Percentiles rank a stretch among this genome's conserved stretches.
Evolutionary conservation across 768 basidiomycete genomes (phyloP).

Genomic region (Brasilioporus rufonigricans): DNA sequence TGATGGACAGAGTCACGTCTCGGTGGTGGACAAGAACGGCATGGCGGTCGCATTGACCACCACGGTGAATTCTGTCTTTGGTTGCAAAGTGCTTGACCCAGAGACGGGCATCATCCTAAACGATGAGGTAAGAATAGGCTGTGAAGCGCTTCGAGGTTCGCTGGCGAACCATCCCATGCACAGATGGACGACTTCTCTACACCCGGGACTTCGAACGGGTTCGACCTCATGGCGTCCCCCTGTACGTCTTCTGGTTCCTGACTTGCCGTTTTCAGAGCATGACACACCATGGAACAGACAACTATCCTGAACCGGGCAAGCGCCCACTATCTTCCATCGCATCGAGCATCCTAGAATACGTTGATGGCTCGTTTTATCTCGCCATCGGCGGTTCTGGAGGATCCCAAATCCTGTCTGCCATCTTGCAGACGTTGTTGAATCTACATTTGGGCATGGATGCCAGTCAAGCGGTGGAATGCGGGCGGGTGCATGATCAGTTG

Average conservation of each 20-base stretch:
- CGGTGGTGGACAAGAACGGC: constrained; percentile 77
- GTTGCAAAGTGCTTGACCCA: constrained; percentile 82
- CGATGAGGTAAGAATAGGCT: constrained; percentile 58
- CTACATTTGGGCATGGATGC: constrained; percentile 76
- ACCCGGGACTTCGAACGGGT: constrained; percentile 80
- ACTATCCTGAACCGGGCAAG: constrained; percentile 86
- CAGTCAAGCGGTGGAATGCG: constrained; percentile 78
- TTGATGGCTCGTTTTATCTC: constrained; percentile 68
- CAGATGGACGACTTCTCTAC: constrained; percentile 92
- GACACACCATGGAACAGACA: constrained; percentile 47
- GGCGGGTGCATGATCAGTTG: constrained; percentile 84
- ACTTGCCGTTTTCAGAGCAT: not conserved
- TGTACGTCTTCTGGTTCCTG: constrained; percentile 42
- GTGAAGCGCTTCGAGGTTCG: not conserved
- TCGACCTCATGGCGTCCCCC: constrained; percentile 79
- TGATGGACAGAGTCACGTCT: constrained; percentile 70
- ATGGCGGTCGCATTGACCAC: constrained; percentile 87
- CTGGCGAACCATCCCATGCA: not conserved
- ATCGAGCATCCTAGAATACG: constrained; percentile 77
- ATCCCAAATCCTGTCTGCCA: constrained; percentile 73
- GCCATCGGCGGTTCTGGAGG: constrained; percentile 88
- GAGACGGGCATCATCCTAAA: constrained; percentile 89
- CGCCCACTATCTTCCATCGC: constrained; percentile 85
- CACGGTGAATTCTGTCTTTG: constrained; percentile 89
- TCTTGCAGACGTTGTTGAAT: constrained; percentile 79